Conservation (phyloP, 2,329 filamentous ascomycete species). For the Volutella citrinella region DNA sequence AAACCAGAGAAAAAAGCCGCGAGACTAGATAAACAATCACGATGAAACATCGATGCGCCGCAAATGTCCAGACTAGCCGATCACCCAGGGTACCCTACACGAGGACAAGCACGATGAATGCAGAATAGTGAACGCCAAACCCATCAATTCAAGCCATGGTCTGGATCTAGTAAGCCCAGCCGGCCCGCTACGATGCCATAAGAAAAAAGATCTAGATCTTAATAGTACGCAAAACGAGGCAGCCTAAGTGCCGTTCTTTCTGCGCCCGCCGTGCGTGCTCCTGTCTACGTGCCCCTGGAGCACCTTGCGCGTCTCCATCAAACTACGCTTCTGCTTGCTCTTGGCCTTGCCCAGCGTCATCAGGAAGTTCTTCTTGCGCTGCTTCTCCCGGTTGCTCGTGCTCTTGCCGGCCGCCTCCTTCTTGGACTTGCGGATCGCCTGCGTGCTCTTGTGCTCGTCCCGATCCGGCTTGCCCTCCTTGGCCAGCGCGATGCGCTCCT, state of each 20-base stretch:
- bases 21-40: no score
- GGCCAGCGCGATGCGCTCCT: slow-evolving; percentile 81
- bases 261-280: slow-evolving; percentile 78
- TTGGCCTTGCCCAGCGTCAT: slow-evolving; percentile 98
- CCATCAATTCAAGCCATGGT: no score
- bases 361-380: slow-evolving; percentile 94
- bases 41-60: no score
- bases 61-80: no score
- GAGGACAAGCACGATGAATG: no score
- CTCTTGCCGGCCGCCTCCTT: slow-evolving; percentile 90
- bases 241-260: slow-evolving; percentile 59
- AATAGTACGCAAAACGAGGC: no score
- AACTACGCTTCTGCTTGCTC: slow-evolving; percentile 89
- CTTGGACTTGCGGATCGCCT: slow-evolving; percentile 80
- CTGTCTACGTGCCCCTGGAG: slow-evolving; percentile 79
- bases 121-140: no score
- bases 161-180: no score
- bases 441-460: slow-evolving; percentile 79
- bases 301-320: slow-evolving; percentile 79
- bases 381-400: slow-evolving; percentile 96
- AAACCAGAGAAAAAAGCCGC: no score
- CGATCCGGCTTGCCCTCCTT: slow-evolving; percentile 77
- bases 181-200: no score
- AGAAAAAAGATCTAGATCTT: no score
- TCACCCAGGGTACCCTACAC: no score